Evolutionary conservation across 2,329 filamentous ascomycete species (phyloP).

Genomic region (Xylaria sp.): DNA sequence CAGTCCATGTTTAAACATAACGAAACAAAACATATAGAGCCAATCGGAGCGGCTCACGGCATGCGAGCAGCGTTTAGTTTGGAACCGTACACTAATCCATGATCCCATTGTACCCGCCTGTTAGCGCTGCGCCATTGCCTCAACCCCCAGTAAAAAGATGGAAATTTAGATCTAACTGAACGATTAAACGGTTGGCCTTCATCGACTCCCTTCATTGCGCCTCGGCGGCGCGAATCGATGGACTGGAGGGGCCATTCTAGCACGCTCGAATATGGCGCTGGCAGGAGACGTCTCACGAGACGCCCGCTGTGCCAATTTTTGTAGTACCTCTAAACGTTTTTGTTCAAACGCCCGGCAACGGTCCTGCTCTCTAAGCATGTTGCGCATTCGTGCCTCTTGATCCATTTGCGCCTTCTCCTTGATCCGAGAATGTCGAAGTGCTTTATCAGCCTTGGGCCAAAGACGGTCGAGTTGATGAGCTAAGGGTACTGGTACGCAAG

Average conservation of each 20-base stretch:
- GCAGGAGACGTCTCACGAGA: slow-evolving; percentile 36
- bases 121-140: background rate
- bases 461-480: slow-evolving; percentile 61
- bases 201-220: slow-evolving; percentile 2
- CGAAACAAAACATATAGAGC: background rate
- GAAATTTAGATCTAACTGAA: background rate
- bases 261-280: slow-evolving; percentile 24
- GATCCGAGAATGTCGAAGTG: slow-evolving; percentile 55
- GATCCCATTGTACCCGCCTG: background rate
- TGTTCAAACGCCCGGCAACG: slow-evolving; percentile 62
- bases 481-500: slow-evolving; percentile 51
- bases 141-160: background rate
- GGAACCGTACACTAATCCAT: background rate
- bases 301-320: slow-evolving; percentile 48
- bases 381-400: slow-evolving; percentile 53
- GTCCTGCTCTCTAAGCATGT: slow-evolving; percentile 59
- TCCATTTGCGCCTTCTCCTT: slow-evolving; percentile 59
- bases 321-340: slow-evolving; percentile 58
- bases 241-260: slow-evolving; percentile 25
- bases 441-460: slow-evolving; percentile 58
- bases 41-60: background rate
- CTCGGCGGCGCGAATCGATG: slow-evolving; percentile 12
- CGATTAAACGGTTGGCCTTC: background rate
- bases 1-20: slow-evolving; percentile 5
- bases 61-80: background rate